Conservation (phyloP, 2,329 filamentous ascomycete species). For the Peltaster fructicola region DNA sequence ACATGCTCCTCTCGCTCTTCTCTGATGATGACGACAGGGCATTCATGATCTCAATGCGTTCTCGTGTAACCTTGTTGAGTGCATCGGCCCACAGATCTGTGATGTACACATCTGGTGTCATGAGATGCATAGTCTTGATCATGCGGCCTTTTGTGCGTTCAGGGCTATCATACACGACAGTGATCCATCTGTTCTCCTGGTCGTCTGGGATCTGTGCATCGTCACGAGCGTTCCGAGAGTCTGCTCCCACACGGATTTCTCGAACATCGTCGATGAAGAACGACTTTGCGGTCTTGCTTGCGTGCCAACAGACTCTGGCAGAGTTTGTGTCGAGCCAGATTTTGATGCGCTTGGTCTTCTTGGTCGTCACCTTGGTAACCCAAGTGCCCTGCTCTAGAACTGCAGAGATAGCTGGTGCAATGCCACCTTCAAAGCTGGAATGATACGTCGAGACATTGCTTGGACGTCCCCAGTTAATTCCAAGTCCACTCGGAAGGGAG, state of each 20-base stretch:
- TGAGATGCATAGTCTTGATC: constrained; percentile 69
- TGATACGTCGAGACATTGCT: constrained; percentile 16
- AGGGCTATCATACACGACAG: constrained; percentile 68
- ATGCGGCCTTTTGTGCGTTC: constrained; percentile 54
- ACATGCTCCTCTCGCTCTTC: constrained; percentile 58
- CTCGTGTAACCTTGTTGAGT: constrained; percentile 65
- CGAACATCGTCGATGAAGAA: constrained; percentile 93
- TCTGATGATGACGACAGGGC: constrained; percentile 63
- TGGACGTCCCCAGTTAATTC: constrained; percentile 19
- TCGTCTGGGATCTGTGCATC: constrained; percentile 56
- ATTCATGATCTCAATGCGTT: constrained; percentile 78
- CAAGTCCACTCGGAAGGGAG: constrained; percentile 23
- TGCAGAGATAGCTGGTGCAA: constrained; percentile 58
- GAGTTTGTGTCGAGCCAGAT: constrained; percentile 68
- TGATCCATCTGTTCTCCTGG: constrained; percentile 63
- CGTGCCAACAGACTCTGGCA: constrained; percentile 79
- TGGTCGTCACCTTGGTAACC: constrained; percentile 72
- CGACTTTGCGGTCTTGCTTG: constrained; percentile 57
- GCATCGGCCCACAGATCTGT: constrained; percentile 70
- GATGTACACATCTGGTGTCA: constrained; percentile 55
- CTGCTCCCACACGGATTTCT: constrained; percentile 66
- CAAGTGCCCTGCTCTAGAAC: constrained; percentile 61
- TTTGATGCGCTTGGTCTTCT: constrained; percentile 52
- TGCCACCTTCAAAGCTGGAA: constrained; percentile 23
- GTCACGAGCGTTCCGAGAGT: constrained; percentile 76